Evolutionary conservation across 2,329 filamentous ascomycete species (phyloP), one percentile per base, ranked within the genome.

Genomic region (Lachnellula hyalina): DNA sequence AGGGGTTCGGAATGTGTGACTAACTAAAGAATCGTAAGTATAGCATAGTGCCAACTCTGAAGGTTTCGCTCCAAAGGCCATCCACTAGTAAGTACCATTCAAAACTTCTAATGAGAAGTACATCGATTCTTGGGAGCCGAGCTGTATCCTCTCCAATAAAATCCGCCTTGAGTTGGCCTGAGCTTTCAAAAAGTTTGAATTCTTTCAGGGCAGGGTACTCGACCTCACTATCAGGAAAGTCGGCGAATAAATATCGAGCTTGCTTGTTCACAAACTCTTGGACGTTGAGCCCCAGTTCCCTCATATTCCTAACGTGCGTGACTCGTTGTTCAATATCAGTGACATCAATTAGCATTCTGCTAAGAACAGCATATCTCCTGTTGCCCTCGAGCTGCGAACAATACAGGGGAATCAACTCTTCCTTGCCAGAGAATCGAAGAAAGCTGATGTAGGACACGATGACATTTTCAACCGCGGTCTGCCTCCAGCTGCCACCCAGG

Each of bases 21-120:
- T 77, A 82, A 95, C 90, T 80, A 47, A 96, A 78, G 66, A 96
- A 91, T 57, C 86, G 85, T 66, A 88, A 88, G 73, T 96, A 90
- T n/a, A 92, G 80, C 63, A 84, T 79, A 32, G 82, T 81, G 42
- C 90, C 84, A 53, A 84, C 77, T 17, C 75, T 72, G 64, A 93
- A 89, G 21, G 89, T 84, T 55, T 86, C 78, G 15, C 79, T 75
- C 85, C 87, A 92, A 52, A 88, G 79, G 12, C 82, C 86, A 49
- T 87, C 82, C 8, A 93, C 80, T 53, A 89, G 79, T 55, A 89
- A 74, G 68, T 93, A 85, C 92, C 93, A 97, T 67, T 95, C 89
- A 56, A 96, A 74, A 38, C 88, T 85, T 54, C 87, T 81, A 46
- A 96, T 90, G 50, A 96, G 77, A 35, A 79, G 71, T 63, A 86